These are phyloP conservation scores for Pisolithus tinctorius DNA, from an alignment of 768 basidiomycete genomes.

Conservation along the genomic window DNA sequence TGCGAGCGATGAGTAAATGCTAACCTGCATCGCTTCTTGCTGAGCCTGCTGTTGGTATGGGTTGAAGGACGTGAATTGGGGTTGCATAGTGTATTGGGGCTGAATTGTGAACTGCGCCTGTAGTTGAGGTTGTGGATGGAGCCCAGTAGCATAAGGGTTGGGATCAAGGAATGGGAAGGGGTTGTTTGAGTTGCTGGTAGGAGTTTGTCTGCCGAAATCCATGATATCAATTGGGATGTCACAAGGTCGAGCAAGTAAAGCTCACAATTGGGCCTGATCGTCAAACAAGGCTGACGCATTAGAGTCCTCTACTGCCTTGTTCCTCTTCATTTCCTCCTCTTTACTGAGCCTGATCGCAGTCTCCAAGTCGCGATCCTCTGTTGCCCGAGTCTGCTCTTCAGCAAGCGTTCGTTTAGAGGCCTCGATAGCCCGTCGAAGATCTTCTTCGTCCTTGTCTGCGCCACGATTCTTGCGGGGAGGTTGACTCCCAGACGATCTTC, in stretches of 20 bases:
- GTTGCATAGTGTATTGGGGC: constrained; percentile 75
- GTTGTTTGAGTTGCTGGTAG: constrained; percentile 34
- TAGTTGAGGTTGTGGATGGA: constrained; percentile 38
- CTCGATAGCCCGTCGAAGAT: constrained; percentile 80
- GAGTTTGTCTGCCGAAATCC: constrained; percentile 21
- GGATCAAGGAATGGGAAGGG: constrained; percentile 60
- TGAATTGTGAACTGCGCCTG: constrained; percentile 40
- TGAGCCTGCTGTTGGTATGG: constrained; percentile 90
- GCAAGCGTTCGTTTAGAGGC: constrained; percentile 73
- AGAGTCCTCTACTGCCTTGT: constrained; percentile 64
- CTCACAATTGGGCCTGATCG: constrained; percentile 74
- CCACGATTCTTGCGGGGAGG: constrained; percentile 14
- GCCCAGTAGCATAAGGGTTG: constrained; percentile 48
- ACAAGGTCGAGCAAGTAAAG: neutral
- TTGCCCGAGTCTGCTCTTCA: constrained; percentile 53
- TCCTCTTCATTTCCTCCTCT: constrained; percentile 81
- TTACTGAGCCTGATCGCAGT: constrained; percentile 80
- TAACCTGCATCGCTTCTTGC: constrained; percentile 74
- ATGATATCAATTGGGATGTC: constrained; percentile 4
- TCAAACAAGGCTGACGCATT: constrained; percentile 80
- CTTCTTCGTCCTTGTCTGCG: constrained; percentile 66
- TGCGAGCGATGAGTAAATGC: neutral
- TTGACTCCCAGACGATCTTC: constrained; percentile 2
- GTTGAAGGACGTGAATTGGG: constrained; percentile 87
- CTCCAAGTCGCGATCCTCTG: constrained; percentile 79